Base-by-base conservation (phyloP, 208 protist genomes). In the Crithidia sp. region DNA sequence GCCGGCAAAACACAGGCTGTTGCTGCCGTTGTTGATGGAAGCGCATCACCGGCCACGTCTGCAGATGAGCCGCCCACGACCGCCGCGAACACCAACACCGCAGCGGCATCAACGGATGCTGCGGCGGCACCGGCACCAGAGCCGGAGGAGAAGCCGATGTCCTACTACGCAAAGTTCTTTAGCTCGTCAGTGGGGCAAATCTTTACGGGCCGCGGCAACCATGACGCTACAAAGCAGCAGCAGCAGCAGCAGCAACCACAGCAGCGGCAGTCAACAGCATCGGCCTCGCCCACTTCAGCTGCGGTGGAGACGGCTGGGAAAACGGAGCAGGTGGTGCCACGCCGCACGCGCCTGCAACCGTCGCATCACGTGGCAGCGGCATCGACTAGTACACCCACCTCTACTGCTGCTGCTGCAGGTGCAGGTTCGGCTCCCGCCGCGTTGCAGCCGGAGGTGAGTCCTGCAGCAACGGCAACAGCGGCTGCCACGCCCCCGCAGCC, bases 101-200 rank as follows among this genome's bases (percentile, higher is more conserved):
- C 43, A 17, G 40, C 14, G 19, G 41, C 58, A 9, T 28, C 55
- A 40, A 9, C 64, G 44, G 28, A n/a, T n/a, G 28, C 69, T 0
- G 57, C 43, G 39, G 49, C 28, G 0, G 50, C 53, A 50, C 10
- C 52, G 10, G 16, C 70, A 3, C 3, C 71, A 12, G 17, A 40
- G 17, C 54, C 14, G 36, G 65, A 53, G 60, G 68, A 76, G 56
- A 77, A 74, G 28, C 76, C 68, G 16, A 74, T 76, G 50, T 89
- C 86, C 49, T 89, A 88, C 74, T 91, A 89, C 79, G 76, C 81
- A 4, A 91, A 91, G 64, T 86, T 91, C 71, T 91, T 91, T 73
- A 77, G 79, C 63, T 78, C 70, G 28, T 87, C 84, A 10, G 71
- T 89, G n/a, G 81, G 85, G 6, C 85, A 84, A 17, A 76, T 89